Evolutionary conservation across 192 early-diverging fungal genomes (phyloP).

Genomic region (Entomortierella parvispora): DNA sequence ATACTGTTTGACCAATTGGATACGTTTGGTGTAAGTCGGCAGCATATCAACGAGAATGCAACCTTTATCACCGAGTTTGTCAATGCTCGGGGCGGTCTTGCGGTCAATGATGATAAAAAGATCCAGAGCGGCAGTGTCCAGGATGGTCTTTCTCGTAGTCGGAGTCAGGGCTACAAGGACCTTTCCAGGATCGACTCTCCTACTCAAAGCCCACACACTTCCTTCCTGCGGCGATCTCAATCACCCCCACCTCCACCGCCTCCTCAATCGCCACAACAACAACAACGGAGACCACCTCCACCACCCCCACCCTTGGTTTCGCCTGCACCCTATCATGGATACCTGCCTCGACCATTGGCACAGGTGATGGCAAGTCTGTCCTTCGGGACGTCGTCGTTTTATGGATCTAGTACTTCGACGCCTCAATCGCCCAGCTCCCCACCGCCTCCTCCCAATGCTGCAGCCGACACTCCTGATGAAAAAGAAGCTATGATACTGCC

Average conservation of each 20-base stretch:
- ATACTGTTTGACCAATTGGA: conserved; percentile 74
- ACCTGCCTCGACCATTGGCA: conserved; percentile 32
- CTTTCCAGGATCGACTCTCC: conserved; percentile 46
- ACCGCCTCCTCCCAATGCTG: not conserved
- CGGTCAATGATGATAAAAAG: not conserved
- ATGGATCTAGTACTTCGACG: conserved; percentile 20
- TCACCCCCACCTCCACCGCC: conserved; percentile 10
- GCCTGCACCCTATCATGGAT: conserved; percentile 40
- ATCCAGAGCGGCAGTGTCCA: not conserved
- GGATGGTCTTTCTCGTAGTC: too few relatives aligned
- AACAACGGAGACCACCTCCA: conserved; percentile 25
- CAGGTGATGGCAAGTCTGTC: conserved; percentile 38
- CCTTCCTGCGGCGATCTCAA: conserved; percentile 6
- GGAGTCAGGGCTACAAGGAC: not conserved
- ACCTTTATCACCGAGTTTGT: conserved; percentile 79
- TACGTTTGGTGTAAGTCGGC: conserved; percentile 69
- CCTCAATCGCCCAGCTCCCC: conserved; percentile 20
- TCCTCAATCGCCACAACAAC: not conserved
- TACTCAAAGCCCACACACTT: conserved; percentile 22
- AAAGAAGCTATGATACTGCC: too few relatives aligned
- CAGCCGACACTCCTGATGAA: not conserved
- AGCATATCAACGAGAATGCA: conserved; percentile 61
- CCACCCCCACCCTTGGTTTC: conserved; percentile 49
- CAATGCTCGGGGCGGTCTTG: conserved; percentile 68
- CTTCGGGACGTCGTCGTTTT: conserved; percentile 35